Percentiles rank a stretch among this genome's conserved stretches.
phyloP scores from a whole-genome alignment of 805 yeast genomes.

The Starmerella sirachaensis region DNA sequence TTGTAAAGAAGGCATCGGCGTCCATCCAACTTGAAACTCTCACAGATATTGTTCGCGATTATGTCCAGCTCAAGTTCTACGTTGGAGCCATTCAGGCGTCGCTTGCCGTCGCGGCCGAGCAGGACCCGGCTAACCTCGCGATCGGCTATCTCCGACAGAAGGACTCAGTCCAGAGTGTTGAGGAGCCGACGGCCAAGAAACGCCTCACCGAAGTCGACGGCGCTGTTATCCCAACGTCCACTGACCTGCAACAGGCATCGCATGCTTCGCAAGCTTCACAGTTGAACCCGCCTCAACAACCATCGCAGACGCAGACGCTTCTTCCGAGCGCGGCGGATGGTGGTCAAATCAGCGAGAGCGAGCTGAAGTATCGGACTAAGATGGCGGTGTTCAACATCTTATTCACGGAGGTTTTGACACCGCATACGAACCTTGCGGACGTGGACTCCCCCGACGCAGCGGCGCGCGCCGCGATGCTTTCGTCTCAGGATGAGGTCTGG shows the following conservation, averaged over 20 bases:
- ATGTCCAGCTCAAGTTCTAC: conserved; percentile 64
- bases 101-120: conserved; percentile 58
- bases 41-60: conserved; percentile 65
- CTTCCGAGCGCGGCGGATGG: background rate
- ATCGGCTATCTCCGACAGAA: conserved; percentile 39
- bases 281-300: background rate
- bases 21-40: conserved; percentile 67
- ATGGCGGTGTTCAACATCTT: conserved; percentile 55
- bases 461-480: conserved; percentile 63
- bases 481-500: conserved; percentile 68
- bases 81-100: conserved; percentile 79
- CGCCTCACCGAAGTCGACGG: background rate
- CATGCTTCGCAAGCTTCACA: background rate
- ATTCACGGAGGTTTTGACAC: conserved; percentile 54
- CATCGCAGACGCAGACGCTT: background rate
- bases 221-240: conserved; percentile 4
- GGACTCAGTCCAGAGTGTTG: conserved; percentile 36
- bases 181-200: conserved; percentile 6
- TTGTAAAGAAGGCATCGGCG: conserved; percentile 70
- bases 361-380: conserved; percentile 41
- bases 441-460: conserved; percentile 41
- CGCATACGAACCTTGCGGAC: conserved; percentile 42
- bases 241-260: background rate
- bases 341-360: conserved; percentile 16
- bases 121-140: conserved; percentile 51